Base-by-base conservation (phyloP, 352 stramenopile genomes). In the Phytophthora europaea region DNA sequence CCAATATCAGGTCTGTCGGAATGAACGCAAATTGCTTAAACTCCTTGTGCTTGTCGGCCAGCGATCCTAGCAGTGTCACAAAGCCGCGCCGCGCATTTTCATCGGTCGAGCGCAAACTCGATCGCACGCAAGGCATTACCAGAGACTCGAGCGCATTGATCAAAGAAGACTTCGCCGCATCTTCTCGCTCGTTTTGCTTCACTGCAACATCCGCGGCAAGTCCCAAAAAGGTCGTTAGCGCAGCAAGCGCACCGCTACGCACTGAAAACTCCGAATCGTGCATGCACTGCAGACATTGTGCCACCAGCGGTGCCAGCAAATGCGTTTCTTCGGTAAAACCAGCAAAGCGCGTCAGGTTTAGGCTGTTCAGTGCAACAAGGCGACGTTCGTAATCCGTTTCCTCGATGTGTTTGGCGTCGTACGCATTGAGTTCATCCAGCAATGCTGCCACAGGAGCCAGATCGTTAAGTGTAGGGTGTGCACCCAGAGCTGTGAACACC, bases 81-180 rank as follows among this genome's bases (percentile, higher is more conserved):
- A 98, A 98, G 3, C 91, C 92, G 34, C 90, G 89, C 15, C 93
- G 90, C 15, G 86, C 77, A 38, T 93, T 89, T 63, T 98, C 91
- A 31, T 81, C 85, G 0, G 82, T 80, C 13, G 84, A 93, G 45
- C 91, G 91, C 18, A 98, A 70, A 52, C 93, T 97, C 40, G 85
- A 80, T 10, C 93, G 89, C 23, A 98, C 79, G 54, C 87, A 94
- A 15, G 92, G 93, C 89, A 98, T 97, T 34, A 98, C 82, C 23
- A 96, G 78, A 10, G 90, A 96, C 72, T 97, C 88, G 54, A 98
- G 81, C 8, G 93, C 84, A 62, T 93, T 94, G 5, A 93, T 63
- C 20, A 93, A 65, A 8, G 87, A 79, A 9, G 70, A 84, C 33
- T 90, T 86, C 7, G 59, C 65, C 4, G 23, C 68, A 31, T 71